Evolutionary conservation across 106 monocot genomes (phyloP), one percentile per base, ranked within the genome.

Genomic region (Gastrodia elata): DNA sequence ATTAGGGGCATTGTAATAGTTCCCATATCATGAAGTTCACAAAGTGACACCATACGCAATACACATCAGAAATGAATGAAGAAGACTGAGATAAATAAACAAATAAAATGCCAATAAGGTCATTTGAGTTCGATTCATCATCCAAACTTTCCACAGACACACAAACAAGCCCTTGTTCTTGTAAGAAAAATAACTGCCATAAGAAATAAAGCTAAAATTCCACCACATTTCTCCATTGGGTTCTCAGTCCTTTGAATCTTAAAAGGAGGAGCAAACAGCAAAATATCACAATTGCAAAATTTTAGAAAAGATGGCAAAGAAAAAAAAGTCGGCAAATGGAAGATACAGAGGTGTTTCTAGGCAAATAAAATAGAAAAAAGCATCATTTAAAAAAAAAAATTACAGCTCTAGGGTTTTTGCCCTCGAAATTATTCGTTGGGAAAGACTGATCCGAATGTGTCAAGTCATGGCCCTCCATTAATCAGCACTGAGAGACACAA

Each of bases 401-500:
- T 67, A 67, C 67, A 35, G 36, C 16, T 35, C 67, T 67, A 67
- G 67, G 67, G 20, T 67, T 35, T 67, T 15, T 27, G 20, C 18
- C 32, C 11, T 35, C 67, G 4, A 11, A 37, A 37, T 7, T 67
- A 35, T 37, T 38, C 67, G 13, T 37, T n/a, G 38, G 67, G 27
- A 37, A 67, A 67, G 67, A 35, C 16, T 37, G 67, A 67, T 38
- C 67, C 67, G 67, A 37, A 16, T 35, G 67, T 37, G 0, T 67
- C 36, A 8, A 20, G 37, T 35, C n/a, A 6, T 1, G 36, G 67
- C 67, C 35, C 18, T 38, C 37, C 67, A 67, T 67, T 35, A 67
- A 67, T 67, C 67, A 65, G 65, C 34, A 14, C 65, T 15, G 4
- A 65, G 0, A 38, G 6, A 67, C 16, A 37, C 4, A n/a, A 67